Evolutionary conservation across 345 rosid genomes (phyloP), one percentile per base, ranked within the genome.

Genomic region (Sisymbrium irio): DNA sequence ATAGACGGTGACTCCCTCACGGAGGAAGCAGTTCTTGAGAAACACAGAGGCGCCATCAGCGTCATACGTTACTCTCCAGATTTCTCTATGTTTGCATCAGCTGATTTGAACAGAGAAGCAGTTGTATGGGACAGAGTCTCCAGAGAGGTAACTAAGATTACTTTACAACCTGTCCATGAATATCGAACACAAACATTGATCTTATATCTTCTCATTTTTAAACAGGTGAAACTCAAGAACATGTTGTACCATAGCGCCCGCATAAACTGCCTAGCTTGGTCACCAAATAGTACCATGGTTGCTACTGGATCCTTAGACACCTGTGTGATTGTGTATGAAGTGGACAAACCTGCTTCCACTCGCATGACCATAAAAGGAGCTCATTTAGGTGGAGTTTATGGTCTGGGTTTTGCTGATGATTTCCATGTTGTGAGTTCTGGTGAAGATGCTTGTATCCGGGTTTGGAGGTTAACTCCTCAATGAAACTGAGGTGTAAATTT

Each of bases 301-400:
- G 93, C 93, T 9, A 92, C 96, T 13, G 97, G 97, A 50, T 92
- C 97, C 3, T 91, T 92, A 12, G 97, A 89, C 80, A 92, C 90
- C 1, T 86, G 86, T 33, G 86, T 92, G 72, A 86, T 92, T 55
- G 79, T 89, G 32, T 92, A 92, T 61, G 92, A 86, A 79, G 73
- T 92, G 61, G 92, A 86, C 77, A 86, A 86, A 83, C 92, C 93
- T 39, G 85, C 88, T 22, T 84, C 96, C 20, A 72, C 79, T 77
- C 85, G 97, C 22, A 80, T 81, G 79, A 89, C 92, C 28, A 80
- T 92, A 47, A 89, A 87, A 75, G 96, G 90, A 60, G 96, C 97
- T 72, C 97, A 92, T 72, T 77, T 86, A 75, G 97, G 97, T 49
- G 97, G 93, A 68, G 97, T 92, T 33, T 92, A 92, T 69, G 97